phyloP scores from a whole-genome alignment of 768 basidiomycete species.

The Dioszegia aurantiaca region DNA sequence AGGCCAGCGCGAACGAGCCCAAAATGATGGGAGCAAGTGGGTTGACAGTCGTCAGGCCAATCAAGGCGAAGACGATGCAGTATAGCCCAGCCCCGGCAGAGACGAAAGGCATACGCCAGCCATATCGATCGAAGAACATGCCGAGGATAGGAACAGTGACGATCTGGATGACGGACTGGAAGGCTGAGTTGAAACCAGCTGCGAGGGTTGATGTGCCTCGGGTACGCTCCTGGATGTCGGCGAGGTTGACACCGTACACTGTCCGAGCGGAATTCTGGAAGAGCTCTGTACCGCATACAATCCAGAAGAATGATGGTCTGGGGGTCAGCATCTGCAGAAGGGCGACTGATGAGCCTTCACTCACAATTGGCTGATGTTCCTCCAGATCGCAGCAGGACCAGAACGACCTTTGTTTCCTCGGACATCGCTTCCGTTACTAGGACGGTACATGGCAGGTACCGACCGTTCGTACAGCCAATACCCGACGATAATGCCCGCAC shows the following conservation, averaged over 20 bases:
- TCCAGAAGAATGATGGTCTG: slow-evolving; percentile 42
- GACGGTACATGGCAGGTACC: slow-evolving; percentile 35
- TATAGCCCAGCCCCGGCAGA: slow-evolving; percentile 43
- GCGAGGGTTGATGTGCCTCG: slow-evolving; percentile 42
- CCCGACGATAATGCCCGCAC: slow-evolving; percentile 29
- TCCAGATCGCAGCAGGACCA: slow-evolving; percentile 6
- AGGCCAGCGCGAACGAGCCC: slow-evolving; percentile 37
- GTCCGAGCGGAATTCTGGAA: slow-evolving; percentile 42
- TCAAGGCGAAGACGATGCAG: slow-evolving; percentile 43
- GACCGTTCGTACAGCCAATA: slow-evolving; percentile 42
- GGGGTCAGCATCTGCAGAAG: not conserved
- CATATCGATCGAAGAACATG: slow-evolving; percentile 46
- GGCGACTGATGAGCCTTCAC: not conserved
- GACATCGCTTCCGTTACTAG: slow-evolving; percentile 31
- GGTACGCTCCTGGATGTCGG: slow-evolving; percentile 46
- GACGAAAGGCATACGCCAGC: slow-evolving; percentile 45
- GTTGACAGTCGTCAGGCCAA: slow-evolving; percentile 47
- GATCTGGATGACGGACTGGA: slow-evolving; percentile 46
- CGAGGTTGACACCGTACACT: slow-evolving; percentile 46
- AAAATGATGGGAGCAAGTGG: slow-evolving; percentile 46
- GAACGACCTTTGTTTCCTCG: slow-evolving; percentile 11
- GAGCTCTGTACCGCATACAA: slow-evolving; percentile 38
- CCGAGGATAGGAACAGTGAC: slow-evolving; percentile 46
- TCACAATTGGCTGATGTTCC: slow-evolving; percentile 22
- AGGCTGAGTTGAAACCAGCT: slow-evolving; percentile 48